A percentile compares a stretch with the other conserved stretches of the same genome.
phyloP scores from a whole-genome alignment of 306 rosid genomes.

The Myrica gale region DNA sequence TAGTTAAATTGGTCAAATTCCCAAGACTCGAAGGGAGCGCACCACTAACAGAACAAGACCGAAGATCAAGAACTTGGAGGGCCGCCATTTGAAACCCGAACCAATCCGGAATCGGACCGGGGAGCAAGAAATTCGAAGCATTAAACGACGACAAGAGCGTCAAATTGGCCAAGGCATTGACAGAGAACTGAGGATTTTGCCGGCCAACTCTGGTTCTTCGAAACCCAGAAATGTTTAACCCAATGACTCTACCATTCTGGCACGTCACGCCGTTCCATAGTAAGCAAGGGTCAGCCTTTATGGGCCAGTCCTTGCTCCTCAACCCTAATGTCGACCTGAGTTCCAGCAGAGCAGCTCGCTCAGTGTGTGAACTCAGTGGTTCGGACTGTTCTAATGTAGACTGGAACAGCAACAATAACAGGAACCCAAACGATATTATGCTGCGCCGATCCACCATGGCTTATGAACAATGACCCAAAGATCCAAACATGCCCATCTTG shows the following conservation, averaged over 20 bases:
- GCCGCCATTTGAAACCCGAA: slow-evolving; percentile 51
- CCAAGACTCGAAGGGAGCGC: slow-evolving; percentile 67
- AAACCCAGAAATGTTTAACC: slow-evolving; percentile 79
- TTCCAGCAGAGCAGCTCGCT: slow-evolving; percentile 56
- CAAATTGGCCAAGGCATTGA: slow-evolving; percentile 69
- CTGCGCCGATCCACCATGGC: slow-evolving; percentile 55
- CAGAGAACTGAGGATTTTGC: slow-evolving; percentile 65
- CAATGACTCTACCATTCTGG: slow-evolving; percentile 69
- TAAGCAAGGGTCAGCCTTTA: slow-evolving; percentile 70
- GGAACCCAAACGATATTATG: slow-evolving; percentile 35
- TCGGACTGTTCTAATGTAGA: slow-evolving; percentile 65
- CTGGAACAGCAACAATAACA: slow-evolving; percentile 45
- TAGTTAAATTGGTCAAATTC: slow-evolving; percentile 59
- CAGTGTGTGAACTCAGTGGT: slow-evolving; percentile 50
- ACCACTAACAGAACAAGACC: slow-evolving; percentile 60
- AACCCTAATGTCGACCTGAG: slow-evolving; percentile 80
- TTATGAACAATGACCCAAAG: slow-evolving; percentile 35
- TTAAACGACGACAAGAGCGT: slow-evolving; percentile 62
- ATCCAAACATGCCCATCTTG: slow-evolving; percentile 46
- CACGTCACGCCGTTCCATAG: slow-evolving; percentile 67
- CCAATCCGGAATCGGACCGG: slow-evolving; percentile 73
- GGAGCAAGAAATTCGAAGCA: slow-evolving; percentile 78
- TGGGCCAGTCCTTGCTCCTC: slow-evolving; percentile 85
- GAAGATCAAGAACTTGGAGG: slow-evolving; percentile 75
- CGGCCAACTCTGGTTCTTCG: slow-evolving; percentile 70